phyloP scores from a whole-genome alignment of 225 moss, liverwort and hornwort genomes.

The Marchantia paleacea region DNA sequence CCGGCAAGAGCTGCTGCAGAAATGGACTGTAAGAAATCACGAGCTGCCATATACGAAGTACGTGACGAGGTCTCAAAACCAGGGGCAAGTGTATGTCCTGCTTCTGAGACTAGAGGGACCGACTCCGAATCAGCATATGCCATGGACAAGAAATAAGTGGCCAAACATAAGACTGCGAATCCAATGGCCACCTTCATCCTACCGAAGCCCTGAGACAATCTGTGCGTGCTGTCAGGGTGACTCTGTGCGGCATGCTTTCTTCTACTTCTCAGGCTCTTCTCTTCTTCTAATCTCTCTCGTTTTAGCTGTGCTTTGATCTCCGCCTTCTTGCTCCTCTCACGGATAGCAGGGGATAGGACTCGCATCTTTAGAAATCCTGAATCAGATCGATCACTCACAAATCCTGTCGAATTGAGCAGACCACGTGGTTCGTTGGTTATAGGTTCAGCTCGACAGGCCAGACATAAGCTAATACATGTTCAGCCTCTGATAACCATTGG shows the following conservation, averaged over 20 bases:
- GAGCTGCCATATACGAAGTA: too few species aligned
- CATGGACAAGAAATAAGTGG: not conserved
- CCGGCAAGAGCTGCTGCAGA: not conserved
- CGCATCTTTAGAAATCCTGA: not conserved
- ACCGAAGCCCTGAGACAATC: not conserved
- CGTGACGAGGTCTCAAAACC: not conserved
- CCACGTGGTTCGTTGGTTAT: not conserved
- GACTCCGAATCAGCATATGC: not conserved
- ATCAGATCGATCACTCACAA: not conserved
- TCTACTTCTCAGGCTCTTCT: constrained; percentile 1
- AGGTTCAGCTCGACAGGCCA: not conserved
- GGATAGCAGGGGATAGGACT: constrained; percentile 2
- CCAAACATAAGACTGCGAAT: not conserved
- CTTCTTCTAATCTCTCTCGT: constrained; percentile 4
- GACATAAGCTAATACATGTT: not conserved
- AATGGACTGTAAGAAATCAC: not conserved
- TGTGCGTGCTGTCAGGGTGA: not conserved
- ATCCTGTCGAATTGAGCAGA: not conserved
- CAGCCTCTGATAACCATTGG: not conserved
- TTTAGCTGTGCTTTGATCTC: constrained; percentile 2
- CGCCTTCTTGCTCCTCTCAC: constrained; percentile 12
- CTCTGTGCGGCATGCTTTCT: not conserved
- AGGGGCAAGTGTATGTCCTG: not conserved
- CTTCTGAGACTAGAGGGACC: not conserved
- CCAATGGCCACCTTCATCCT: not conserved